Evolutionary conservation across 805 yeast species (phyloP).

Genomic region (Zygosaccharomyces gambellarensis): DNA sequence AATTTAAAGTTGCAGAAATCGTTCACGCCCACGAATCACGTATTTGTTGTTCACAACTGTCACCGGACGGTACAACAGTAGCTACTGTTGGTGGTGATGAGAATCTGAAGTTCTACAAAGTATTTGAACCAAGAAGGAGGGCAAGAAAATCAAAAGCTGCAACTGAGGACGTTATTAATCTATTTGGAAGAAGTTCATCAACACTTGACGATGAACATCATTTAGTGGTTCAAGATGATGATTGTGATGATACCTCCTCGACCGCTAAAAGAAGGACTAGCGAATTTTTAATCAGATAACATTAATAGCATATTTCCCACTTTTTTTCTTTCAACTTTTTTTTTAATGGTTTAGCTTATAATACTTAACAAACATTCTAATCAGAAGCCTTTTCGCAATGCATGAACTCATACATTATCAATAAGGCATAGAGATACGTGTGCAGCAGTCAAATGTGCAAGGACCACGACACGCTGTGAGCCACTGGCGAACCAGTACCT

Average conservation of each 20-base stretch:
- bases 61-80: constrained; percentile 85
- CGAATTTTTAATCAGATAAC: constrained; percentile 24
- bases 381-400: background rate
- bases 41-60: constrained; percentile 72
- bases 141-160: constrained; percentile 33
- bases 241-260: constrained; percentile 10
- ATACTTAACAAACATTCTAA: background rate
- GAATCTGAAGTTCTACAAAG: constrained; percentile 88
- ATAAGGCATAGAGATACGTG: constrained; percentile 4
- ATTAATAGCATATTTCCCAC: background rate
- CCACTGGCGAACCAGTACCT: constrained; percentile 3
- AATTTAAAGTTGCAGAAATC: constrained; percentile 84
- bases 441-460: constrained; percentile 7
- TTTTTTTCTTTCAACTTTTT: background rate
- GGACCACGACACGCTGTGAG: constrained; percentile 2
- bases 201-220: constrained; percentile 7
- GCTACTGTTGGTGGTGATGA: constrained; percentile 98
- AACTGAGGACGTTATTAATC: constrained; percentile 21
- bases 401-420: background rate
- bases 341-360: background rate
- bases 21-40: constrained; percentile 84
- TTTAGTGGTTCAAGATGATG: constrained; percentile 10
- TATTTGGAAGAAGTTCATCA: constrained; percentile 10
- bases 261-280: constrained; percentile 21
- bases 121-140: constrained; percentile 58